Conservation (phyloP, 805 yeast genomes). For the Spencermartinsiella europaea region DNA sequence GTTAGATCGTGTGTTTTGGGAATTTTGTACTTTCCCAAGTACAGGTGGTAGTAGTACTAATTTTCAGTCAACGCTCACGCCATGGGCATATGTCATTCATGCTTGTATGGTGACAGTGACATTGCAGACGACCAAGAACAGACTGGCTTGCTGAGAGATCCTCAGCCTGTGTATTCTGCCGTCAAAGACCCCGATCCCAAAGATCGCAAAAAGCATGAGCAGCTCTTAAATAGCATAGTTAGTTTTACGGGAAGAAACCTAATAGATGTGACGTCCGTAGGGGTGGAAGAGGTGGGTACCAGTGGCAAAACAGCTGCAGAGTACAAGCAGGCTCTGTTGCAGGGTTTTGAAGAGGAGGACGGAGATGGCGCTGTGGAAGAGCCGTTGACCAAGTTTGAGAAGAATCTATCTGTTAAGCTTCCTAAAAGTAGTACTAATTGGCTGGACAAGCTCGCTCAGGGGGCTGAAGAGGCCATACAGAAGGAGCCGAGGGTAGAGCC, state of each 20-base stretch:
- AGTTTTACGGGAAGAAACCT: conserved; percentile 18
- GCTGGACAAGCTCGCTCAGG: conserved; percentile 13
- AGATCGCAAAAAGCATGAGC: conserved; percentile 14
- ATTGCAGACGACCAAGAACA: conserved; percentile 9
- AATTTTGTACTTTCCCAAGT: too few species aligned
- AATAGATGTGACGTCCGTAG: conserved; percentile 20
- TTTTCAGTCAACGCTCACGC: too few species aligned
- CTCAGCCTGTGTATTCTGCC: conserved; percentile 7
- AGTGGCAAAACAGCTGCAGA: conserved; percentile 16
- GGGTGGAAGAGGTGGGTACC: conserved; percentile 16
- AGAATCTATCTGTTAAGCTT: neutral
- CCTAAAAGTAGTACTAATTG: conserved; percentile 12
- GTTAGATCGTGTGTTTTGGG: too few species aligned
- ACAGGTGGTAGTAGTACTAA: too few species aligned
- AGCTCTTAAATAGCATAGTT: conserved; percentile 16
- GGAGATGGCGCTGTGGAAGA: neutral
- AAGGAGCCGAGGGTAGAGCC: conserved; percentile 15
- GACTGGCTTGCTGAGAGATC: conserved; percentile 8
- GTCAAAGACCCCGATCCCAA: neutral
- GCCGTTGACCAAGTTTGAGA: neutral
- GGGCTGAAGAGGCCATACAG: conserved; percentile 16
- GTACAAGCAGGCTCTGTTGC: conserved; percentile 14
- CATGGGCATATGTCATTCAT: conserved; percentile 21
- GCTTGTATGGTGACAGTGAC: conserved; percentile 7
- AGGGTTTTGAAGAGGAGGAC: conserved; percentile 1